Evolutionary conservation across 1,139 yeast species (phyloP), one percentile per base, ranked within the genome.

Genomic region (Pichia sp.): DNA sequence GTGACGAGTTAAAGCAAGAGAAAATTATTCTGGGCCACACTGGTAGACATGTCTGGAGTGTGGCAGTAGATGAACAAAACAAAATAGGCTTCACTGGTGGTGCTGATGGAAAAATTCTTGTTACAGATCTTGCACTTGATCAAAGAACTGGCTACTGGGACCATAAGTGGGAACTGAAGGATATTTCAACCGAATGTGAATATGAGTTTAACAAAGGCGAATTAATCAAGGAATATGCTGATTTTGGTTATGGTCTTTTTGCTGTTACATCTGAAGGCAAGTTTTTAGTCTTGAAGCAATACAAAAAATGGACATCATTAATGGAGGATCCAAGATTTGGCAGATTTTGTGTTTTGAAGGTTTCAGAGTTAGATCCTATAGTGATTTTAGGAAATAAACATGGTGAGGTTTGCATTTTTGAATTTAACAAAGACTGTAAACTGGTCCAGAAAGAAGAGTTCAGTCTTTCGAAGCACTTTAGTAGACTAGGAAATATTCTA

Each of bases 21-120:
- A 80, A 69, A 63, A 70, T 78, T 1, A 71, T 74, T 53, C 81
- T 86, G 54, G 83, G 86, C 30, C 98, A 91, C 65, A 74, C 80
- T 37, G 96, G 96, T 4, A 85, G 95, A 65, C 93, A 88, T 64
- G 79, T 87, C 0, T 93, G 99, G 99, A 79, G 89, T 39, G 80
- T 87, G 5, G 91, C 85, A 53, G 74, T 86, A 0, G 74, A 78
- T 52, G 74, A 72, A 2, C 62, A 66, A 3, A 65, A 72, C 44
- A 64, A 71, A 34, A 62, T 83, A 10, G 80, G 84, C 22, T 89
- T 82, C 1, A 84, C 91, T 16, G 91, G 96, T 43, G 97, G 97
- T 40, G 93, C 95, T 46, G 97, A 90, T 66, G 97, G 97, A 1
- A 77, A 87, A 58, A 70, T 90, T 2, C 73, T 87, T 52, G 58